A percentile compares a stretch with the other conserved stretches of the same genome.
Conservation (phyloP, 2,329 filamentous ascomycete genomes). For the Paraphoma sp. region DNA sequence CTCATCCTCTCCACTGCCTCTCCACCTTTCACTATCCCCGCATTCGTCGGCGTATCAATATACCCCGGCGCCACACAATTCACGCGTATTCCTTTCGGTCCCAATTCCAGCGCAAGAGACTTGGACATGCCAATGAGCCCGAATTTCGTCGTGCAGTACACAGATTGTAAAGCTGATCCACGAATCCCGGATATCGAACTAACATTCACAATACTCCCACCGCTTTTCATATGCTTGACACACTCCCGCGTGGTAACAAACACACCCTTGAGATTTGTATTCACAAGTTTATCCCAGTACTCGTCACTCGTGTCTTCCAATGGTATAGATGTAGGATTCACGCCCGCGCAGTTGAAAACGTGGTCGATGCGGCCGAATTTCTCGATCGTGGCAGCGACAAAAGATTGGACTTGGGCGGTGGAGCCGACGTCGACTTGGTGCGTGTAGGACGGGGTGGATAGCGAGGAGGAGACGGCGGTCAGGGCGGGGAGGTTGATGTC, state of each 20-base stretch:
- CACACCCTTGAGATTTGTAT: constrained; percentile 54
- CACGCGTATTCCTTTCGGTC: constrained; percentile 37
- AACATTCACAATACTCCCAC: constrained; percentile 39
- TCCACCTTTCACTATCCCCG: constrained; percentile 56
- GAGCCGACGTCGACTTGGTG: constrained; percentile 56
- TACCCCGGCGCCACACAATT: constrained; percentile 48
- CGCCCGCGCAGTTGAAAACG: constrained; percentile 56
- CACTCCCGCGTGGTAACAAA: constrained; percentile 54
- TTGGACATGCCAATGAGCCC: constrained; percentile 45
- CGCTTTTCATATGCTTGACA: constrained; percentile 44
- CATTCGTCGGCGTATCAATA: constrained; percentile 58
- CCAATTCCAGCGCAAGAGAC: constrained; percentile 40
- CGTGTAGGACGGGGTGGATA: constrained; percentile 39
- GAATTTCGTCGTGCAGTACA: constrained; percentile 46
- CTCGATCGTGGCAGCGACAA: constrained; percentile 47
- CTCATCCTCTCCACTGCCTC: constrained; percentile 52
- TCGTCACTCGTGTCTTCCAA: constrained; percentile 53
- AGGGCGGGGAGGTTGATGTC: constrained; percentile 51
- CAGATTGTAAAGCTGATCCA: constrained; percentile 32
- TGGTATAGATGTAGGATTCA: constrained; percentile 55
- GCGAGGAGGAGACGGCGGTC: constrained; percentile 40
- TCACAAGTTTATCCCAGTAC: constrained; percentile 56
- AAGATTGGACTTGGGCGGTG: constrained; percentile 50
- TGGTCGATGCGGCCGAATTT: constrained; percentile 48
- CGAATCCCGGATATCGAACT: constrained; percentile 32